phyloP scores from a whole-genome alignment of 2,329 filamentous ascomycete genomes.

The Zymoseptoria pseudotritici region DNA sequence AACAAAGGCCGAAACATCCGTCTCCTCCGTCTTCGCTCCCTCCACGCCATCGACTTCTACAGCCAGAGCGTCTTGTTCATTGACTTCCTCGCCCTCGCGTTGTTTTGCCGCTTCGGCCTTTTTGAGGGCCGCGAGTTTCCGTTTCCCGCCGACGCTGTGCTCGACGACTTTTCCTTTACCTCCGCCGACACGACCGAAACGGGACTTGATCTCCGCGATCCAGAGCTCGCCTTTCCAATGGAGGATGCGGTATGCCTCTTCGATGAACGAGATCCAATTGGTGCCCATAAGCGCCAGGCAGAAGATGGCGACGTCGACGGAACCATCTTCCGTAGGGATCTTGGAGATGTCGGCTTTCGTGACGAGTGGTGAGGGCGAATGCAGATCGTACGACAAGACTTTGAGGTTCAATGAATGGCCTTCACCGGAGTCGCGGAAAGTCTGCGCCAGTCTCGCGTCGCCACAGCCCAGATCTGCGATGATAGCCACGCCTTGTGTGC shows the following conservation, averaged over 20 bases:
- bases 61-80: constrained; percentile 54
- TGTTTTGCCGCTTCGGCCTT: constrained; percentile 38
- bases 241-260: constrained; percentile 87
- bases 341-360: constrained; percentile 84
- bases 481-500: constrained; percentile 63
- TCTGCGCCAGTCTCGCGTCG: constrained; percentile 71
- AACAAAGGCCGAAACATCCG: constrained; percentile 80
- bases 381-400: constrained; percentile 80
- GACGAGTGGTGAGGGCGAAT: constrained; percentile 66
- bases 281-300: constrained; percentile 98
- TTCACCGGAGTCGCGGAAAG: constrained; percentile 50
- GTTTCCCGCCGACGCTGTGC: constrained; percentile 64
- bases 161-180: constrained; percentile 45
- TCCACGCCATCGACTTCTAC: constrained; percentile 61
- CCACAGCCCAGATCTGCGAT: constrained; percentile 92
- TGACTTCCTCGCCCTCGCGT: constrained; percentile 45
- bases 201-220: constrained; percentile 93
- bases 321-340: constrained; percentile 66
- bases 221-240: constrained; percentile 94
- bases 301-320: constrained; percentile 83
- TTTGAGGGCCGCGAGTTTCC: constrained; percentile 36
- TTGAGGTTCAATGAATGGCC: constrained; percentile 62
- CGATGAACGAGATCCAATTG: constrained; percentile 94
- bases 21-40: constrained; percentile 56
- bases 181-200: constrained; percentile 60